Evolutionary conservation across 257 asterid genomes (phyloP).

Genomic region (Capsicum pubescens): DNA sequence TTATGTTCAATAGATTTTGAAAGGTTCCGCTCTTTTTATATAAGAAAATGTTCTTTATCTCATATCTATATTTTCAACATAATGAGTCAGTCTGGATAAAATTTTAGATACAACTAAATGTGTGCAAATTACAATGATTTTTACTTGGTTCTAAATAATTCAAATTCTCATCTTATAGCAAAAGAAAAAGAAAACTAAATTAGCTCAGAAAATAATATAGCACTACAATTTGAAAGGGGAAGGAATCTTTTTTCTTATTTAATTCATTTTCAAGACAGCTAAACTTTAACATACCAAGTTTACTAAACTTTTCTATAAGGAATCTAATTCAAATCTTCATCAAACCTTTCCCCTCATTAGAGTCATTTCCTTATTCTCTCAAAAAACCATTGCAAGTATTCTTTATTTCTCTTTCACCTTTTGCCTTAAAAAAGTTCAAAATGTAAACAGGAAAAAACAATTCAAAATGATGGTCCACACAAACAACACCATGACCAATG

Average conservation of each 20-base stretch:
- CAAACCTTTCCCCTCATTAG: constrained; percentile 13
- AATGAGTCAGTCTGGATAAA: neutral
- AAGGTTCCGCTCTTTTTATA: no score
- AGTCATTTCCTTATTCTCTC: neutral
- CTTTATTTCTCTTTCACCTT: neutral
- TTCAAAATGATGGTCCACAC: constrained; percentile 13
- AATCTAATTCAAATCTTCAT: constrained; percentile 29
- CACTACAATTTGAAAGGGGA: neutral
- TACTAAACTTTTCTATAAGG: constrained; percentile 18
- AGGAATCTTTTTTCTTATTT: neutral
- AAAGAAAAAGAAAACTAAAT: neutral
- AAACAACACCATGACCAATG: constrained; percentile 8
- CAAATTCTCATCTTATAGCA: neutral
- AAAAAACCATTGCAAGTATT: neutral
- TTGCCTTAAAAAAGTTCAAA: neutral
- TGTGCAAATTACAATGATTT: neutral
- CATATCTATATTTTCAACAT: neutral
- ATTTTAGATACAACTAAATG: neutral
- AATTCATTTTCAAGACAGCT: neutral
- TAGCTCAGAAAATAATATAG: neutral
- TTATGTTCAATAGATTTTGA: neutral
- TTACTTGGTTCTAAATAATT: neutral
- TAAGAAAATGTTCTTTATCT: no score
- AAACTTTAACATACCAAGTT: neutral
- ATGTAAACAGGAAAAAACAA: neutral